These are phyloP conservation scores for Didymella pomorum DNA, from an alignment of 2,329 filamentous ascomycete genomes.

Conservation along the genomic window DNA sequence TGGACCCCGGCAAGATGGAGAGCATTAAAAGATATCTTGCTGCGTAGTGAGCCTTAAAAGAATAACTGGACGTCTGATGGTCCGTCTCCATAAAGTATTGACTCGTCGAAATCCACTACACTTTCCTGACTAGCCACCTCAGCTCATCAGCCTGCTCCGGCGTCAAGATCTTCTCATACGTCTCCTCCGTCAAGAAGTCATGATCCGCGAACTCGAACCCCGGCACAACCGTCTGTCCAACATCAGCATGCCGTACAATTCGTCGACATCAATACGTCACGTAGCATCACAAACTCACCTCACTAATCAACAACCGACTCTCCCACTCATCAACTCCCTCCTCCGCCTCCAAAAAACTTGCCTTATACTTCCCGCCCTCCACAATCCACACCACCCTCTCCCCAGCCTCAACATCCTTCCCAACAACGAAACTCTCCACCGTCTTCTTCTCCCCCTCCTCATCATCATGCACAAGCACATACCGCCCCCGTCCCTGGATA, in stretches of 20 bases:
- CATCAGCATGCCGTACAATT: no score
- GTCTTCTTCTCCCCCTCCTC: conserved; percentile 59
- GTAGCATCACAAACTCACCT: no score
- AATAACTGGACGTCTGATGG: no score
- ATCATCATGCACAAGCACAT: conserved; percentile 69
- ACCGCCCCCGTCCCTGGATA: conserved; percentile 68
- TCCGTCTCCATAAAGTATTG: no score
- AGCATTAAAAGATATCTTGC: no score
- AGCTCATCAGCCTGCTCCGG: conserved; percentile 59
- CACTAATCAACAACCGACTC: conserved; percentile 68
- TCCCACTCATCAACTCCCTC: conserved; percentile 53
- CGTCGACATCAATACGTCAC: no score
- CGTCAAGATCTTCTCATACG: conserved; percentile 59
- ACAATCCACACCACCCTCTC: conserved; percentile 74
- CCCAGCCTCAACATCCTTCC: conserved; percentile 63
- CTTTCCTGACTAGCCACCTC: conserved; percentile 50
- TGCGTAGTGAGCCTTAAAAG: no score
- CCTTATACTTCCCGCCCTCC: conserved; percentile 72
- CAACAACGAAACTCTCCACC: conserved; percentile 72
- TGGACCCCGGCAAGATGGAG: no score
- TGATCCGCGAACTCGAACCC: conserved; percentile 74
- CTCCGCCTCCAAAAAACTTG: conserved; percentile 62
- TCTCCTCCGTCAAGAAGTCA: conserved; percentile 65
- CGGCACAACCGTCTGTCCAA: conserved; percentile 69
- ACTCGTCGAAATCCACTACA: no score